A percentile compares a stretch with the other conserved stretches of the same genome.
Evolutionary conservation across 352 stramenopile genomes (phyloP).

Genomic region (Phytopythium mirpurense): DNA sequence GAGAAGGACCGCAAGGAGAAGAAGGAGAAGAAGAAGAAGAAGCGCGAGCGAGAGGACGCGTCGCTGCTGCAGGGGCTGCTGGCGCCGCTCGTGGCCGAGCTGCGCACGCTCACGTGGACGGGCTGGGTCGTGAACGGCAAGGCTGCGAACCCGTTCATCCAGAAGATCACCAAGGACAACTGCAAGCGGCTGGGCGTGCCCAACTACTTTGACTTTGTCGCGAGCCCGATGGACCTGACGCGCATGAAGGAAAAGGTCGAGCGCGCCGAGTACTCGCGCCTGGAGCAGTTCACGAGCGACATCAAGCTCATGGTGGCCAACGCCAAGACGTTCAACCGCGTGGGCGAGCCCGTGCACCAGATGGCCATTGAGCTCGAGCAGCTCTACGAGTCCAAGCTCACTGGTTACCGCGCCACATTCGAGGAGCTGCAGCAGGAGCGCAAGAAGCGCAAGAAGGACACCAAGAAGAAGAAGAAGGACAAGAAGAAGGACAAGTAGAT

Average conservation of each 20-base stretch:
- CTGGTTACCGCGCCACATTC: constrained; percentile 59
- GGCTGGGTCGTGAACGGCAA: constrained; percentile 75
- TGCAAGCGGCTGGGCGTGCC: constrained; percentile 77
- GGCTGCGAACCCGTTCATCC: constrained; percentile 69
- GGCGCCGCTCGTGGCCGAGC: constrained; percentile 54
- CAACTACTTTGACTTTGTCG: constrained; percentile 86
- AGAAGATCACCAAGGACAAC: constrained; percentile 84
- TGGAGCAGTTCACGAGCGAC: constrained; percentile 74
- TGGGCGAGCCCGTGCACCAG: constrained; percentile 74
- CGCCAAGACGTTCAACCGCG: constrained; percentile 82
- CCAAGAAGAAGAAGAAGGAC: constrained; percentile 86
- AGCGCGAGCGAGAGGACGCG: constrained; percentile 71
- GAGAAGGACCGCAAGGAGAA: constrained; percentile 78
- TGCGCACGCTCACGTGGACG: constrained; percentile 64
- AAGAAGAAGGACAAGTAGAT: constrained; percentile 85
- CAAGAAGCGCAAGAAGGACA: constrained; percentile 85
- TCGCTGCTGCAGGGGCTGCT: constrained; percentile 68
- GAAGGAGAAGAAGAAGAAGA: constrained; percentile 84
- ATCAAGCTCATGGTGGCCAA: constrained; percentile 80
- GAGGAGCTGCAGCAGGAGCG: constrained; percentile 73
- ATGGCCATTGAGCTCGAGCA: constrained; percentile 81
- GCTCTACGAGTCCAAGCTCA: constrained; percentile 69
- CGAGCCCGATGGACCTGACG: constrained; percentile 78
- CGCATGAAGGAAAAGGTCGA: constrained; percentile 83
- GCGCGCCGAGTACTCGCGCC: constrained; percentile 61